Base-by-base conservation (phyloP, 768 basidiomycete species). In the Leucocoprinus leucothites region DNA sequence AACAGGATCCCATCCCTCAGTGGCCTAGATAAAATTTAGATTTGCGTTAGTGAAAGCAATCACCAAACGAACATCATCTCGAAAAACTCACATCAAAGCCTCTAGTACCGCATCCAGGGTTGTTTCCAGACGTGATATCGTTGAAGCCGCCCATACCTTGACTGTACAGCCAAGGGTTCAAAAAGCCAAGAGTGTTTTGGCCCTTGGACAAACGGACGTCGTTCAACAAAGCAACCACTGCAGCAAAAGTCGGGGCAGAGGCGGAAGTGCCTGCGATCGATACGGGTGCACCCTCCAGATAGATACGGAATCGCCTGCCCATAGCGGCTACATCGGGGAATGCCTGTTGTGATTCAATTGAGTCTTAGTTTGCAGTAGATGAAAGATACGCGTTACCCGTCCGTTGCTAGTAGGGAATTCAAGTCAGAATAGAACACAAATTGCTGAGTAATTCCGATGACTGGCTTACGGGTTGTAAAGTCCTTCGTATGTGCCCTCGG, bases 261-360 rank as follows among this genome's bases (percentile, higher is more conserved):
- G 84, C 83, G 13, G 86, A 87, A 1, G 89, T 91, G 31, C 89
- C 89, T 1, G 72, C 78, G 53, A 82, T 75, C 1, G 66, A 63
- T n/a, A 56, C 57, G 11, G 70, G 26, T 5, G 45, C 16, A 2
- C 83, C 83, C 24, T 62, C 51, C 45, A 75, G 66, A 66, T 74
- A 74, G 41, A 87, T 74, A 11, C 69, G 65, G 74, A 80, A 88
- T 34, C 68, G 64, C 41, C 65, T 61, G 0, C 75, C 73, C 62
- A 85, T 85, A 0, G 87, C 85, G 0, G 86, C 70, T 31, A 89
- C 84, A 59, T 90, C 88, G 9, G 87, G 88, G 61, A 75, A 72
- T 9, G 71, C 87, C 83, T 80, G 56, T 9, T 40, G 53, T 34
- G 43, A 19, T 38, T 46, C 54, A 22, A 44, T 28, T 24, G 14